Base-by-base conservation (phyloP, 495 filamentous ascomycete genomes). In the Neurospora intermedia region DNA sequence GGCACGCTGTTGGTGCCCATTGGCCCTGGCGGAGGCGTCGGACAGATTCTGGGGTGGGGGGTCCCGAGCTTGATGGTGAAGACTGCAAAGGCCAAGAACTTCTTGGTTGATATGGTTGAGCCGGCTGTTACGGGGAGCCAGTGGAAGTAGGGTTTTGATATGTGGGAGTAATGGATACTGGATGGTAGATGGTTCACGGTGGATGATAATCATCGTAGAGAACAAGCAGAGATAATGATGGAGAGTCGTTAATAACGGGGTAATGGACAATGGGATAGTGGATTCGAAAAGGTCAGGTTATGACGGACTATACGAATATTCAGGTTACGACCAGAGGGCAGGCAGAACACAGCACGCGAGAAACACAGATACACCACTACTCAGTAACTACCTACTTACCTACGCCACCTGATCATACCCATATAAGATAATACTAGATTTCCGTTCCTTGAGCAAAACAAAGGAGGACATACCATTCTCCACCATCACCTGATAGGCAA, bases 61-160 rank as follows among this genome's bases (percentile, higher is more conserved):
- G 7, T 89, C 70, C 88, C 88, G 42, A 85, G 88, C 18, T 83
- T 83, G 45, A 45, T 87, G 72, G 85, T 87, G 3, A 88, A 85
- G 81, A 71, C 84, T 72, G 76, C 87, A 23, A 91, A 91, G 79
- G 88, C 87, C 13, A 82, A 85, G 73, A 83, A 86, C 71, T 90
- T 88, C 69, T 82, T 82, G 73, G 31, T 80, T 40, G 75, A 74
- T 27, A 41, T 16, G 10, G 70, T 42, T 11, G 70, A 71, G 41
- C 70, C 70, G 70, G 18, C 43, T 31, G 43, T 71, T 16, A 27
- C 10, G 0, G 70, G 70, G 13, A 43, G 18, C 3, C 69, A 43
- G 69, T 70, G 35, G 35, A 70, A 70, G 54, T 35, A 62, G 15
- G 54, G 13, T 6, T 27, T 59, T 7, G 2, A 3, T 11, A 27